phyloP scores from a whole-genome alignment of 1,284 basidiomycete species.

The Leccinum variabile region DNA sequence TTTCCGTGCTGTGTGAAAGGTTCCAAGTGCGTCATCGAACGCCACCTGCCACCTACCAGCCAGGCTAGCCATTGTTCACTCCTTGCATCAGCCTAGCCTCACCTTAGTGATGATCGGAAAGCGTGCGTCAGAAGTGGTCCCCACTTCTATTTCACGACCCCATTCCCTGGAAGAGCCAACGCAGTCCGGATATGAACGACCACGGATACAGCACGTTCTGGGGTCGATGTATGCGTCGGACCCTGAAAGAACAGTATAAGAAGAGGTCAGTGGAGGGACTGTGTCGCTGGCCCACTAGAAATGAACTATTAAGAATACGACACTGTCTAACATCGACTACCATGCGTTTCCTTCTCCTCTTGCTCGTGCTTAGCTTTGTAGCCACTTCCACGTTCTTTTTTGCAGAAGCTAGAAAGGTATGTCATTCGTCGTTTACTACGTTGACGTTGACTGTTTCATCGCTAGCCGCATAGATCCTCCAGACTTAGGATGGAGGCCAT shows the following conservation, averaged over 20 bases:
- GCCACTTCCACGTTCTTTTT: conserved; percentile 34
- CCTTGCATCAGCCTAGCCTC: neutral
- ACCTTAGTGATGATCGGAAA: conserved; percentile 11
- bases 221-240: conserved; percentile 26
- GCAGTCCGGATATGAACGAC: conserved; percentile 27
- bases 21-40: neutral
- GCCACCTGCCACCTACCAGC: conserved; percentile 3
- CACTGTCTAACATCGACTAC: conserved; percentile 1
- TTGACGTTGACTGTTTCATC: conserved; percentile 12
- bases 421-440: conserved; percentile 6
- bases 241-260: conserved; percentile 30
- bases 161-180: conserved; percentile 5
- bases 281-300: conserved; percentile 29
- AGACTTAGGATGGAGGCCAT: conserved; percentile 10
- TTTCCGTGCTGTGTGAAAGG: neutral
- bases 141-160: conserved; percentile 23
- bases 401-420: conserved; percentile 31
- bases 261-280: conserved; percentile 6
- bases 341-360: conserved; percentile 33
- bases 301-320: conserved; percentile 30
- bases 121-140: neutral
- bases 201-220: conserved; percentile 23
- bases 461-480: conserved; percentile 26
- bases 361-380: conserved; percentile 34
- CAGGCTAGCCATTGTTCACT: neutral